Conservation (phyloP, 1,284 basidiomycete species). For the Tausonia pullulans region DNA sequence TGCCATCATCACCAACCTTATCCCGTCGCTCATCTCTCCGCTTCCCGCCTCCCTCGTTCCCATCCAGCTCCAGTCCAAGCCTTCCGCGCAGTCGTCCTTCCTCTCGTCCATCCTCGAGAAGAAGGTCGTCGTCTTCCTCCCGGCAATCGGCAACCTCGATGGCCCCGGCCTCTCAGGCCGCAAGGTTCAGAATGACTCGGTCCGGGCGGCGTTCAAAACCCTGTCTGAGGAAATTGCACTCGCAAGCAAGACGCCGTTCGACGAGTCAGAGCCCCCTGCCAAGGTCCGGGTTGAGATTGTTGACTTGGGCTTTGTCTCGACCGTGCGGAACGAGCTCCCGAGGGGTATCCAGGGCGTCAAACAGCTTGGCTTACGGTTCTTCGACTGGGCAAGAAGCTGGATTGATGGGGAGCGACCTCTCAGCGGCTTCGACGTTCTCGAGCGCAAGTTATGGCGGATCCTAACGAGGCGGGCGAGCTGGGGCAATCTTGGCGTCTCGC, state of each 20-base stretch:
- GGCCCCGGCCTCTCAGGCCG: neutral
- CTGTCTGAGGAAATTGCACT: neutral
- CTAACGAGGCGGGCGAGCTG: neutral
- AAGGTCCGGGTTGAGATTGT: conserved; percentile 6
- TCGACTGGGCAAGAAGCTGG: conserved; percentile 3
- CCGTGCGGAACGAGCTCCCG: neutral
- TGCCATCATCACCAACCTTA: conserved; percentile 7
- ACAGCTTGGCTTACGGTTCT: neutral
- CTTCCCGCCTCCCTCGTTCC: conserved; percentile 6
- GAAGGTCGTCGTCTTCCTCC: conserved; percentile 9
- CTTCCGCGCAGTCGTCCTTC: neutral
- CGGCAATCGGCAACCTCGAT: conserved; percentile 5
- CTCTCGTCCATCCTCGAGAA: neutral
- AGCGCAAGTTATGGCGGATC: neutral
- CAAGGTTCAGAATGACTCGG: neutral
- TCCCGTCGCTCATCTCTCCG: conserved; percentile 7
- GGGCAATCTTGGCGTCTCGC: neutral
- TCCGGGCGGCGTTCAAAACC: neutral
- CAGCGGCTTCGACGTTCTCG: conserved; percentile 15
- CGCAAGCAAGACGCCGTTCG: neutral
- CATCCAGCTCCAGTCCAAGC: neutral
- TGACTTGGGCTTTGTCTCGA: conserved; percentile 4
- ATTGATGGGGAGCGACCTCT: neutral
- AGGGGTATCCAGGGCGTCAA: neutral
- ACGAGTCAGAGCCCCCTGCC: neutral